Base-by-base conservation (phyloP, 1,284 basidiomycete genomes). In the Pascua sp. region DNA sequence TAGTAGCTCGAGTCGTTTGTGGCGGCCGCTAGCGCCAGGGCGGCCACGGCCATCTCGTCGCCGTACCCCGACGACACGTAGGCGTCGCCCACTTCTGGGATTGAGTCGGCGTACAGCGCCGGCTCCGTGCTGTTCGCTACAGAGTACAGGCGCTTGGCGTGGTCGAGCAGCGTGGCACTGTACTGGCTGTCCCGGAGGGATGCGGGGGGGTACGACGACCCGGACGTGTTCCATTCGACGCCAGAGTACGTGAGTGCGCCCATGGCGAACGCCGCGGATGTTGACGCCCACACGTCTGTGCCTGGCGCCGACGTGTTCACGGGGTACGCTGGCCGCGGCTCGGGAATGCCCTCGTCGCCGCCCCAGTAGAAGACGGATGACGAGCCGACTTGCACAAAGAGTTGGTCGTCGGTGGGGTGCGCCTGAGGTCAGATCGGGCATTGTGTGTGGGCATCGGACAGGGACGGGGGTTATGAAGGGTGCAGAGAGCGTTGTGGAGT, bases 181-280 rank as follows among this genome's bases (percentile, higher is more conserved):
- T 95, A 96, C 0, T 84, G 83, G 1, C 82, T 73, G 68, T 96
- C 88, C 49, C 81, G 80, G n/a, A 94, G 80, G 1, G 85, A 83
- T 1, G 87, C 85, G 10, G 86, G 84, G 3, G 82, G 77, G 55
- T 44, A 80, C 32, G 79, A 71, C 37, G 83, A 79, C 5, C 67
- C 49, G 8, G 68, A 62, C 11, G 70, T 72, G 49, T 77, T 76
- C 71, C 86, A 84, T 10, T 78, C 65, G n/a, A 77, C 80, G 53
- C 81, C 81, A 45, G 84, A 80, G 70, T 95, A 96, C 37, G 95
- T 82, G 58, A 86, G 82, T 0, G 91, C 86, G 65, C 88, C 91
- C 1, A 91, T 84, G 10, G 92, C 84, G 69, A 96, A 92, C 8
- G 92, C 91, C 1, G 89, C 87, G 0, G 91, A 85, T 11, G 88